Conservation (phyloP, 306 rosid genomes). For the Cyamopsis tetragonoloba region DNA sequence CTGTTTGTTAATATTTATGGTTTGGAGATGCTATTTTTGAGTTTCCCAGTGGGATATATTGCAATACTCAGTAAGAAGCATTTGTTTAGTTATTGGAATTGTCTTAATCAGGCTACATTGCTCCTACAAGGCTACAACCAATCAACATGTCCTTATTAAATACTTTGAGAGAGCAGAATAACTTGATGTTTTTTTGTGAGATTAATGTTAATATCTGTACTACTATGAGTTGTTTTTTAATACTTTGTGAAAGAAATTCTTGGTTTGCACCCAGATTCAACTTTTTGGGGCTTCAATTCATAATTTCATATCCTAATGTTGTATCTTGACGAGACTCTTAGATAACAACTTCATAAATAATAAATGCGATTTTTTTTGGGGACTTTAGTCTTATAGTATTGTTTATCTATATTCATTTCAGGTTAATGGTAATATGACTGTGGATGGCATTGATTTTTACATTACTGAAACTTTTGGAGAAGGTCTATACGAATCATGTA, state of each 20-base stretch:
- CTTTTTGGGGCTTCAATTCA: constrained; percentile 11
- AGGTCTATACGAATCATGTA: constrained; percentile 73
- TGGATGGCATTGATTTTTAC: constrained; percentile 77
- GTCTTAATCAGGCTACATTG: not conserved
- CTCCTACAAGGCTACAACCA: not conserved
- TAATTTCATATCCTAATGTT: constrained; percentile 1
- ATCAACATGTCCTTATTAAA: not conserved
- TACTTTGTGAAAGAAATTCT: not conserved
- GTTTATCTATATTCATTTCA: constrained; percentile 29
- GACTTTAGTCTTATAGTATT: constrained; percentile 17
- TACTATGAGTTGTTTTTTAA: not conserved
- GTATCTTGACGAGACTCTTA: not conserved
- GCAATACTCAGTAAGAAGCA: not conserved
- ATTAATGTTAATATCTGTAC: not conserved
- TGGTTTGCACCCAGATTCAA: not conserved
- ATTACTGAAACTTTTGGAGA: constrained; percentile 61
- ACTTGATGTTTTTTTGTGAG: not conserved
- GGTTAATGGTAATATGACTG: constrained; percentile 73
- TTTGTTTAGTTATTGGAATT: not conserved
- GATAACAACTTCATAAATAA: not conserved
- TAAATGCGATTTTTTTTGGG: not conserved
- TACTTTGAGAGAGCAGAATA: not conserved
- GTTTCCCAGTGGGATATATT: not conserved
- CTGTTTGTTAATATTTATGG: constrained; percentile 9
- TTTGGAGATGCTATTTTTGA: not conserved